Percentiles rank a stretch among this genome's conserved stretches.
Evolutionary conservation across 2,329 filamentous ascomycete species (phyloP).

Genomic region (Cyanodermella asteris): DNA sequence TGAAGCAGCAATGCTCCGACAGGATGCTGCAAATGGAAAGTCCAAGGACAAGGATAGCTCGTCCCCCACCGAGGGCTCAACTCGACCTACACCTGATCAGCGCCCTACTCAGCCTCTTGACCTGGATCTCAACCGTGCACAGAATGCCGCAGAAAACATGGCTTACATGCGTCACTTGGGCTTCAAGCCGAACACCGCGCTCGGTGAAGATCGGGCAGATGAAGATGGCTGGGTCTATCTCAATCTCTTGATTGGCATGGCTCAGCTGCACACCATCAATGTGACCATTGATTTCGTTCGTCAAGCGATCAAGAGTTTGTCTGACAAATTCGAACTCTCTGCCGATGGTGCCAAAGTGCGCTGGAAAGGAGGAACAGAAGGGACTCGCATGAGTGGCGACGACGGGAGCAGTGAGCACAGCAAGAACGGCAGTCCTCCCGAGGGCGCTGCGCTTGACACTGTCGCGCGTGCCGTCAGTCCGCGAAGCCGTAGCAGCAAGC

Average conservation of each 20-base stretch:
- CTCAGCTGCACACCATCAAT: constrained; percentile 67
- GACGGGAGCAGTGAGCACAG: constrained; percentile 30
- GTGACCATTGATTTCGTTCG: constrained; percentile 61
- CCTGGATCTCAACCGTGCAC: constrained; percentile 55
- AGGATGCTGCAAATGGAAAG: constrained; percentile 7
- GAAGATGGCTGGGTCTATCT: constrained; percentile 57
- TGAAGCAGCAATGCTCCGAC: no score
- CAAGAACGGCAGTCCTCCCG: not conserved
- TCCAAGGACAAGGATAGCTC: not conserved
- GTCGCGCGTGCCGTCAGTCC: not conserved
- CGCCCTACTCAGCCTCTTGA: constrained; percentile 56
- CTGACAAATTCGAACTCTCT: constrained; percentile 56
- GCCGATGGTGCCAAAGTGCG: constrained; percentile 56
- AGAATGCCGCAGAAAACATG: constrained; percentile 56
- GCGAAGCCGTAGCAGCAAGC: not conserved
- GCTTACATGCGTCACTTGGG: constrained; percentile 20
- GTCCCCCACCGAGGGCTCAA: constrained; percentile 3
- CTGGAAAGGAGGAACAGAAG: constrained; percentile 49
- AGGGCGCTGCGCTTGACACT: not conserved
- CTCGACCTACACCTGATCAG: constrained; percentile 35
- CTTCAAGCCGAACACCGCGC: constrained; percentile 14
- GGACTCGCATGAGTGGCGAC: constrained; percentile 45
- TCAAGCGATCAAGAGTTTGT: constrained; percentile 46
- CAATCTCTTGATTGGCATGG: constrained; percentile 59
- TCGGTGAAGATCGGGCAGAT: constrained; percentile 34